A percentile compares a stretch with the other conserved stretches of the same genome.
These are phyloP conservation scores for Kurtzmaniella quercitrusa DNA, from an alignment of 1,139 yeast species.

Conservation along the genomic window DNA sequence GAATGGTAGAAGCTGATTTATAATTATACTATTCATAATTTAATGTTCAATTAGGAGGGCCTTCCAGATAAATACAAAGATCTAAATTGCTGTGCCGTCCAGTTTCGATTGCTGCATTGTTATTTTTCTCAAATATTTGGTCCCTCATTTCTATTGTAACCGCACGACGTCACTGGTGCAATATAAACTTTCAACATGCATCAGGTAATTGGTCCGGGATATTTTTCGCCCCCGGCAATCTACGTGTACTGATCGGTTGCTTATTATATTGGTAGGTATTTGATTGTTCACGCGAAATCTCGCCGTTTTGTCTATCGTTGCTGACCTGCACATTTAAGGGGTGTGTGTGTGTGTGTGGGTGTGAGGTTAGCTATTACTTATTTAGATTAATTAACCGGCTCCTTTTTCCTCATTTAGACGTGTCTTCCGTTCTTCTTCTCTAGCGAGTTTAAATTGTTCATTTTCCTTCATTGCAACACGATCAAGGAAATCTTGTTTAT, in stretches of 20 bases:
- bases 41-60: too few species aligned
- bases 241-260: too few species aligned
- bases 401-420: conserved; percentile 6
- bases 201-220: conserved; percentile 1
- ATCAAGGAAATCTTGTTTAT: conserved; percentile 83
- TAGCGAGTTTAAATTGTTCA: conserved; percentile 54
- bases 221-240: background rate
- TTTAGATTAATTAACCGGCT: background rate
- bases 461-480: conserved; percentile 71
- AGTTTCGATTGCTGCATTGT: background rate
- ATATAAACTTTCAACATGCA: background rate
- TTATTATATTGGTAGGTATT: background rate
- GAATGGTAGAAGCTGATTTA: too few species aligned
- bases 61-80: too few species aligned
- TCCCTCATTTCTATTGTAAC: background rate
- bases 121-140: background rate
- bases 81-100: background rate
- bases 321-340: background rate
- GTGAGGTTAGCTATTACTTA: too few species aligned
- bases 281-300: too few species aligned
- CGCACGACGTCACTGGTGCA: background rate
- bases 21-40: too few species aligned
- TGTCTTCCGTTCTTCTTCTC: conserved; percentile 35
- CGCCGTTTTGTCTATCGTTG: background rate
- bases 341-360: too few species aligned